Percentiles rank a stretch among this genome's conserved stretches.
These are phyloP conservation scores for Colletotrichum viniferum DNA, from an alignment of 2,329 filamentous ascomycete species.

Conservation along the genomic window DNA sequence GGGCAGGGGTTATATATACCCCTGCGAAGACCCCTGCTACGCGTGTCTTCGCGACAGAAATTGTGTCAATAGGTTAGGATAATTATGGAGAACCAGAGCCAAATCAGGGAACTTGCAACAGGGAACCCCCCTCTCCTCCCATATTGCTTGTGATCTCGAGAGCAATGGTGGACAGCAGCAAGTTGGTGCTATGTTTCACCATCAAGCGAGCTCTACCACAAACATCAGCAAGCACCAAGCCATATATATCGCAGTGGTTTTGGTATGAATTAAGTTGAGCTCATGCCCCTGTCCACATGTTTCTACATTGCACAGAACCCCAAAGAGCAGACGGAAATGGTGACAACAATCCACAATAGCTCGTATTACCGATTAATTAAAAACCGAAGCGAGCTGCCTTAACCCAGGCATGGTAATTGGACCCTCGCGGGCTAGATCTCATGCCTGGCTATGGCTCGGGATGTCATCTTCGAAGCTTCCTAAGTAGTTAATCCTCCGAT, in stretches of 20 bases:
- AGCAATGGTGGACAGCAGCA: neutral
- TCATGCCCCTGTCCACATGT: neutral
- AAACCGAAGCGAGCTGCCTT: neutral
- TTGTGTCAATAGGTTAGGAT: neutral
- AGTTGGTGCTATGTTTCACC: neutral
- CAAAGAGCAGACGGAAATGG: rapidly evolving
- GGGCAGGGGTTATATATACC: too few species aligned
- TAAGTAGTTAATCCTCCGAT: neutral
- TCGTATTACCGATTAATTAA: neutral
- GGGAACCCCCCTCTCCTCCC: neutral
- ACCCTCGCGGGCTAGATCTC: neutral
- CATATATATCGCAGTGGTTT: neutral
- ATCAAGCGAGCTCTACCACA: neutral
- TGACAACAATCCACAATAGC: neutral
- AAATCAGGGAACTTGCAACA: neutral
- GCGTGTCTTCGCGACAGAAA: too few species aligned
- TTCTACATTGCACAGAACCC: neutral
- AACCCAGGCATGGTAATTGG: neutral
- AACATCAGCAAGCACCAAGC: neutral
- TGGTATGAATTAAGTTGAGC: neutral
- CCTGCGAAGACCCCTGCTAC: too few species aligned
- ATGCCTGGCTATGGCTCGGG: neutral
- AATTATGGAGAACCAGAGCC: neutral
- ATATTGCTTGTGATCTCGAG: neutral
- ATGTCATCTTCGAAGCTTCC: neutral